A percentile compares a stretch with the other conserved stretches of the same genome.
Conservation (phyloP, 2,329 filamentous ascomycete species). For the Ophiocordyceps australis region DNA sequence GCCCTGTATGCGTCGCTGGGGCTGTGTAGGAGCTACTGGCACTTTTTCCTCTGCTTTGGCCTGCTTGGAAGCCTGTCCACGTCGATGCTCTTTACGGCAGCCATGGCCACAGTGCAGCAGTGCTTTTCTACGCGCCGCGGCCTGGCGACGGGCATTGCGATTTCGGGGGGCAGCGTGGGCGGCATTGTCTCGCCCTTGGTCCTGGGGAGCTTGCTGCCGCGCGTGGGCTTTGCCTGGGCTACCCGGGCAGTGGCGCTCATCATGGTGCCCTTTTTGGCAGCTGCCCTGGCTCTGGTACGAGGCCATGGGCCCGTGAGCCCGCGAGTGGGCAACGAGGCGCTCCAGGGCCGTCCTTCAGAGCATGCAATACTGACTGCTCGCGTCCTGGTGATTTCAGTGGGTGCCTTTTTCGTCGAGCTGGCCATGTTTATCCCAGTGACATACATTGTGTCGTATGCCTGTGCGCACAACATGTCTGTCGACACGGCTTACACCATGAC, state of each 20-base stretch:
- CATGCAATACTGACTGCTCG: conserved; percentile 14
- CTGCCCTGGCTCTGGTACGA: conserved; percentile 30
- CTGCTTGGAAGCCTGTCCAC: neutral
- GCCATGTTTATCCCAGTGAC: conserved; percentile 57
- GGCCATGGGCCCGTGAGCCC: conserved; percentile 6
- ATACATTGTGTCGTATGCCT: conserved; percentile 57
- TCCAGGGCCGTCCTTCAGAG: no score
- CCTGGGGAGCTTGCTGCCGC: conserved; percentile 24
- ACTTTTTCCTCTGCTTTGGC: neutral
- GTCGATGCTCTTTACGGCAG: conserved; percentile 1
- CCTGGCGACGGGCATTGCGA: conserved; percentile 66
- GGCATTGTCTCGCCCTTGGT: conserved; percentile 44
- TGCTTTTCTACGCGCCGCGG: conserved; percentile 61
- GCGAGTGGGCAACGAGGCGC: no score
- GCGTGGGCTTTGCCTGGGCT: conserved; percentile 29
- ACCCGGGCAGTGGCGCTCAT: conserved; percentile 31
- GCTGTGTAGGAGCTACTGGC: conserved; percentile 1
- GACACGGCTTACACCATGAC: conserved; percentile 46
- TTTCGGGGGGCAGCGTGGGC: conserved; percentile 50
- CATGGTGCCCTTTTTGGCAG: conserved; percentile 23
- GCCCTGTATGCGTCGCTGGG: conserved; percentile 1
- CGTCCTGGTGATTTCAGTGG: conserved; percentile 10
- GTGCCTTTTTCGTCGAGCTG: conserved; percentile 54
- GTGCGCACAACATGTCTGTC: conserved; percentile 13
- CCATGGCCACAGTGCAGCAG: conserved; percentile 24